A percentile compares a stretch with the other conserved stretches of the same genome.
Evolutionary conservation across 2,329 filamentous ascomycete species (phyloP).

Genomic region (Epichloe gansuensis): DNA sequence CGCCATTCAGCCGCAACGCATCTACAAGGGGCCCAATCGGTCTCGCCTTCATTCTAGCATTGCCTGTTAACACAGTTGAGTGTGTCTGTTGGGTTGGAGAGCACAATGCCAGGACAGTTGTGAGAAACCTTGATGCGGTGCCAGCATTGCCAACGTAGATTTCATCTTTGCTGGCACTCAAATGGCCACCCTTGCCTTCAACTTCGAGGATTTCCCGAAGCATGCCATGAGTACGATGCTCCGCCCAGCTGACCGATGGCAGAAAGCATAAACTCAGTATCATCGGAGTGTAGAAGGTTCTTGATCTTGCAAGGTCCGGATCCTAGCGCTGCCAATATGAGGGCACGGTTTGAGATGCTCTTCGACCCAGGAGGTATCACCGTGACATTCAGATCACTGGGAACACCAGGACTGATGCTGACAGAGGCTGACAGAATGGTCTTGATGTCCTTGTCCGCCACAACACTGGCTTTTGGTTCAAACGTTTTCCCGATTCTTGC

Average conservation of each 20-base stretch:
- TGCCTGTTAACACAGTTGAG: conserved; percentile 78
- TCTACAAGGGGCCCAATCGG: conserved; percentile 91
- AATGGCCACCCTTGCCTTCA: conserved; percentile 75
- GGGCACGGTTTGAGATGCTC: conserved; percentile 90
- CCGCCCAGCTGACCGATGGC: conserved; percentile 78
- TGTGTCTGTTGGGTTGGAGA: conserved; percentile 44
- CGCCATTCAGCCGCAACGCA: conserved; percentile 74
- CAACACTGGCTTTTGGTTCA: conserved; percentile 78
- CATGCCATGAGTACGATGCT: conserved; percentile 85
- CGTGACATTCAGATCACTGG: conserved; percentile 51
- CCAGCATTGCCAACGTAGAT: conserved; percentile 95
- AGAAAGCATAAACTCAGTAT: conserved; percentile 93
- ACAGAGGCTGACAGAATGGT: conserved; percentile 73
- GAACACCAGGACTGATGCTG: conserved; percentile 60
- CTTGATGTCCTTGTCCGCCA: conserved; percentile 75
- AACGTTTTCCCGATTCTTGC: conserved; percentile 80
- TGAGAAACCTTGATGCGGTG: conserved; percentile 89
- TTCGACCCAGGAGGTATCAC: conserved; percentile 92
- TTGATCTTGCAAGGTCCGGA: conserved; percentile 76
- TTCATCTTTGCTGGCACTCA: conserved; percentile 62
- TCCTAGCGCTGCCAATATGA: conserved; percentile 86
- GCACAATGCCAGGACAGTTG: conserved; percentile 79
- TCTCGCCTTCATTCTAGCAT: conserved; percentile 89
- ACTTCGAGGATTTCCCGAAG: conserved; percentile 83
- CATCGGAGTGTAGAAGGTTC: conserved; percentile 90